A percentile compares a stretch with the other conserved stretches of the same genome.
Conservation (phyloP, 2,329 filamentous ascomycete species). For the Periconia sp. region DNA sequence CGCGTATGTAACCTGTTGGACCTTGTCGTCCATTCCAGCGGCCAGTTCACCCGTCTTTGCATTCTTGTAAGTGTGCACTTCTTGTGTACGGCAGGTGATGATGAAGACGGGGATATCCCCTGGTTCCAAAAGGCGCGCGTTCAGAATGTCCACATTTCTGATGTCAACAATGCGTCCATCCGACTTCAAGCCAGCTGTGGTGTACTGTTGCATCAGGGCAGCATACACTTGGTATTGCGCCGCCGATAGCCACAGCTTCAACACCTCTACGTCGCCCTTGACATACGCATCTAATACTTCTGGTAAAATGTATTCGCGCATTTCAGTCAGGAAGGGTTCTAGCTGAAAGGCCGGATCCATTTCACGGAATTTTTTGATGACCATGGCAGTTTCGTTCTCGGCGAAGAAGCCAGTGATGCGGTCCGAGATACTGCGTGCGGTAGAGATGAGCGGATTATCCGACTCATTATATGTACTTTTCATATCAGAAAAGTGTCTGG, state of each 20-base stretch:
- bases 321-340: constrained; percentile 90
- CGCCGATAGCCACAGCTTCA: constrained; percentile 94
- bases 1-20: constrained; percentile 96
- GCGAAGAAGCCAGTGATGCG: constrained; percentile 93
- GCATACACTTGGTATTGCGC: constrained; percentile 97
- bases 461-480: constrained; percentile 92
- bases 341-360: constrained; percentile 96
- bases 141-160: constrained; percentile 84
- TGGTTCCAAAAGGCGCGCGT: constrained; percentile 78
- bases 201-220: constrained; percentile 95
- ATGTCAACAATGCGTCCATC: constrained; percentile 96
- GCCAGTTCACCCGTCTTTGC: constrained; percentile 86
- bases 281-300: constrained; percentile 98
- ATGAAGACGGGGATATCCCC: constrained; percentile 95
- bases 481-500: constrained; percentile 85
- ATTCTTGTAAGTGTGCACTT: constrained; percentile 96
- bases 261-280: constrained; percentile 86
- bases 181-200: constrained; percentile 86
- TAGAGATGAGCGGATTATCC: constrained; percentile 92
- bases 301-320: constrained; percentile 96
- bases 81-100: constrained; percentile 92
- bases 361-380: constrained; percentile 95
- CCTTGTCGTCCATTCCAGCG: constrained; percentile 97
- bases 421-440: constrained; percentile 91
- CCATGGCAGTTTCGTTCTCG: constrained; percentile 95